Conservation (phyloP, 2,329 filamentous ascomycete species). For the Exophiala dermatitidis region DNA sequence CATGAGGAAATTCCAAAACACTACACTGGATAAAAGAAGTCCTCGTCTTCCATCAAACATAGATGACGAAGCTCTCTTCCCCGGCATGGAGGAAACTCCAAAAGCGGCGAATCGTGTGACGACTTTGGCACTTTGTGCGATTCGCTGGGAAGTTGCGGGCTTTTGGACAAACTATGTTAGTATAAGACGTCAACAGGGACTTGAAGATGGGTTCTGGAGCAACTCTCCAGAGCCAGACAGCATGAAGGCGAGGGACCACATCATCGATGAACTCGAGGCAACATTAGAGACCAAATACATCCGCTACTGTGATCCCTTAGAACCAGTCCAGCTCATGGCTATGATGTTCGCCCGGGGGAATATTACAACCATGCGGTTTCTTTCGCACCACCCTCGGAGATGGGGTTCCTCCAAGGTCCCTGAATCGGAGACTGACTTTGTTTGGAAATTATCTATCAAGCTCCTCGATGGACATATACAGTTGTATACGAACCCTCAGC, state of each 20-base stretch:
- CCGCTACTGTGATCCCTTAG: conserved; percentile 32
- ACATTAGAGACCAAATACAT: conserved; percentile 32
- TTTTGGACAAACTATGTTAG: conserved; percentile 6
- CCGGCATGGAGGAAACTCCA: conserved; percentile 26
- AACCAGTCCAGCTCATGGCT: conserved; percentile 38
- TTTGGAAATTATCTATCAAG: conserved; percentile 30
- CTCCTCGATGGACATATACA: conserved; percentile 36
- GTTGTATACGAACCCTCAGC: conserved; percentile 31
- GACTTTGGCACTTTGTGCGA: conserved; percentile 15
- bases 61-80: conserved; percentile 53
- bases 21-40: conserved; percentile 25
- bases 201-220: not conserved
- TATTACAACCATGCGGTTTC: conserved; percentile 36
- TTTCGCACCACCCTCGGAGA: conserved; percentile 30
- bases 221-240: conserved; percentile 2
- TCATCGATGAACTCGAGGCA: conserved; percentile 29
- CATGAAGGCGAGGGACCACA: conserved; percentile 18
- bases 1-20: conserved; percentile 1
- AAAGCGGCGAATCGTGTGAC: conserved; percentile 14
- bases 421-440: conserved; percentile 28
- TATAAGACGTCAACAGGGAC: conserved; percentile 1
- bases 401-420: conserved; percentile 30
- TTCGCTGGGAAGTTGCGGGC: conserved; percentile 12
- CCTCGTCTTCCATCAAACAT: conserved; percentile 46
- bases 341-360: conserved; percentile 38